Conservation (phyloP, 805 yeast species). For the Candida maesae region DNA sequence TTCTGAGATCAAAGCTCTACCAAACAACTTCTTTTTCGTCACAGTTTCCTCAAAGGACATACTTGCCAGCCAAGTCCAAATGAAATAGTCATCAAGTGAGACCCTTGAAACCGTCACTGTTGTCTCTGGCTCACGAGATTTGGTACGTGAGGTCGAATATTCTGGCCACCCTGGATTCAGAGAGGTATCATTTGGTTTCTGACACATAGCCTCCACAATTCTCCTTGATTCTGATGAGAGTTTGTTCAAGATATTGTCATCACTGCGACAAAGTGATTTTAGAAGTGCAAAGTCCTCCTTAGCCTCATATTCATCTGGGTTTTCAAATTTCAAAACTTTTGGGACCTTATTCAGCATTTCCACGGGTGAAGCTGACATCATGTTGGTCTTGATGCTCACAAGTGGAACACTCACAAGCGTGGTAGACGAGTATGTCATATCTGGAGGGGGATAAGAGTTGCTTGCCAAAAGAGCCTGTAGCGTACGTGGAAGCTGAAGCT, state of each 20-base stretch:
- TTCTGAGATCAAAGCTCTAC: conserved; percentile 77
- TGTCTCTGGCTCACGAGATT: conserved; percentile 16
- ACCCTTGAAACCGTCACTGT: conserved; percentile 49
- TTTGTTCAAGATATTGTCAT: conserved; percentile 52
- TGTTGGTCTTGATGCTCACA: conserved; percentile 45
- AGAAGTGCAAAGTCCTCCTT: conserved; percentile 75
- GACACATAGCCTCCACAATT: conserved; percentile 38
- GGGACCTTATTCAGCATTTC: conserved; percentile 60
- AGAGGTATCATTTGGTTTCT: conserved; percentile 29
- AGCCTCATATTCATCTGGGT: conserved; percentile 64
- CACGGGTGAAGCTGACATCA: conserved; percentile 42
- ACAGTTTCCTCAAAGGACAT: conserved; percentile 70
- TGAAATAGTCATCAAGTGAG: conserved; percentile 79
- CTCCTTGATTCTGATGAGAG: conserved; percentile 73
- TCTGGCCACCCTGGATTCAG: conserved; percentile 41
- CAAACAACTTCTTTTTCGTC: conserved; percentile 63
- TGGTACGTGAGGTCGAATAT: neutral
- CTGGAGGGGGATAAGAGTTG: conserved; percentile 73
- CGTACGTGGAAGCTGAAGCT: conserved; percentile 58
- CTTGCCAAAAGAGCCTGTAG: conserved; percentile 62
- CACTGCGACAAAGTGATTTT: conserved; percentile 63
- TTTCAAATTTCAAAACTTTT: conserved; percentile 61
- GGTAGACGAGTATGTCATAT: conserved; percentile 31
- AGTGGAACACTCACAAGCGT: conserved; percentile 55
- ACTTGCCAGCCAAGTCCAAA: conserved; percentile 88